Evolutionary conservation across 75 land plant species (phyloP), one percentile per base, ranked within the genome.

Genomic region (Gnetum montanum): DNA sequence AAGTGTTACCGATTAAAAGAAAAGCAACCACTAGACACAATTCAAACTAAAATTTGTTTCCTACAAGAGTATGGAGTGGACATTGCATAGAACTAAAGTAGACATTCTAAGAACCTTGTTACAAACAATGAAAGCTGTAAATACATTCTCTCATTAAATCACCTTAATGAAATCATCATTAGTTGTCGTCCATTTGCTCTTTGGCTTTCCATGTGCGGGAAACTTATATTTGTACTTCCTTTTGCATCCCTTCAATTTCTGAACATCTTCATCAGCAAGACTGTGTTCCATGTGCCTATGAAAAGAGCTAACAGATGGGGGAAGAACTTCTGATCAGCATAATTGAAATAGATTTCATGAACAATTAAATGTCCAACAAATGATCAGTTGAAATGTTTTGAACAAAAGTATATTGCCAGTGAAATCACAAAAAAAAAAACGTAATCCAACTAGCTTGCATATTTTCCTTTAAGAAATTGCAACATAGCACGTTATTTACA

Each of bases 101-200:
- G n/a, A n/a, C n/a, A n/a, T n/a, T n/a, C n/a, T n/a, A n/a, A n/a
- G n/a, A n/a, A n/a, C n/a, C n/a, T n/a, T n/a, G n/a, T n/a, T n/a
- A n/a, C n/a, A n/a, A n/a, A n/a, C n/a, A n/a, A n/a, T n/a, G n/a
- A n/a, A n/a, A n/a, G n/a, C n/a, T n/a, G n/a, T n/a, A n/a, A n/a
- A n/a, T n/a, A n/a, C n/a, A n/a, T n/a, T n/a, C n/a, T n/a, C n/a
- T n/a, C n/a, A 47, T 25, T 0, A 23, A 4, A 47, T 26, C 30
- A 83, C 93, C 81, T 73, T 69, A 0, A 64, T 65, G 53, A 70
- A 53, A n/a, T 44, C 48, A 36, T 76, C 59, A 34, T 72, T 70
- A 6, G 82, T 89, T n/a, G 85, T 72, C 6, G 70, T 28, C 91
- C 86, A 85, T 52, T 70, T 79, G 29, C 65, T 58, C 3, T 13